A percentile compares a stretch with the other conserved stretches of the same genome.
Evolutionary conservation across 768 basidiomycete species (phyloP).

Genomic region (Suillus ampliporus): DNA sequence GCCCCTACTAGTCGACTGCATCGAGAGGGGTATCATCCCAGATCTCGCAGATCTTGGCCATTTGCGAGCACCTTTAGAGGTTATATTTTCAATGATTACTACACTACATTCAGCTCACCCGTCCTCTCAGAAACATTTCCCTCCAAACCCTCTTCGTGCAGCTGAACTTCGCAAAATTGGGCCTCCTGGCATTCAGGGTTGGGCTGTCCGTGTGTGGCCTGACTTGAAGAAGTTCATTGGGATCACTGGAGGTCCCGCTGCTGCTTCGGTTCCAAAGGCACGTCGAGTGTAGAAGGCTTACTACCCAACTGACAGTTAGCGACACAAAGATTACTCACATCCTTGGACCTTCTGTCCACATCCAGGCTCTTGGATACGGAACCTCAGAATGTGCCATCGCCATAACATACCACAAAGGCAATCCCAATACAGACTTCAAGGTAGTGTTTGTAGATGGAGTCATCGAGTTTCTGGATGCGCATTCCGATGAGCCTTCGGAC

Average conservation of each 20-base stretch:
- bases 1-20: conserved; percentile 22
- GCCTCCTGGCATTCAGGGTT: not conserved
- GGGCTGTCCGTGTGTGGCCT: conserved; percentile 15
- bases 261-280: conserved; percentile 13
- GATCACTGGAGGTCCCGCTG: conserved; percentile 12
- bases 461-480: conserved; percentile 13
- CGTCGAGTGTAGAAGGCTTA: not conserved
- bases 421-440: not conserved
- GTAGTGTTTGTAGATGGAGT: conserved; percentile 13
- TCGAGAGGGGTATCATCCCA: conserved; percentile 22
- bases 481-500: not conserved
- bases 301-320: not conserved
- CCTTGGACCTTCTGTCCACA: conserved; percentile 13
- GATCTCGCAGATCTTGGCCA: conserved; percentile 18
- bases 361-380: conserved; percentile 8
- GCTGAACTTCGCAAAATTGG: conserved; percentile 21
- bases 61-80: conserved; percentile 23
- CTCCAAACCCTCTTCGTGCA: conserved; percentile 23
- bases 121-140: conserved; percentile 14
- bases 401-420: not conserved
- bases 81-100: not conserved
- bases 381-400: conserved; percentile 12
- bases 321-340: not conserved
- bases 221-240: conserved; percentile 6
- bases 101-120: not conserved